Conservation (phyloP, 257 asterid genomes). For the Solanum clarkiae region DNA sequence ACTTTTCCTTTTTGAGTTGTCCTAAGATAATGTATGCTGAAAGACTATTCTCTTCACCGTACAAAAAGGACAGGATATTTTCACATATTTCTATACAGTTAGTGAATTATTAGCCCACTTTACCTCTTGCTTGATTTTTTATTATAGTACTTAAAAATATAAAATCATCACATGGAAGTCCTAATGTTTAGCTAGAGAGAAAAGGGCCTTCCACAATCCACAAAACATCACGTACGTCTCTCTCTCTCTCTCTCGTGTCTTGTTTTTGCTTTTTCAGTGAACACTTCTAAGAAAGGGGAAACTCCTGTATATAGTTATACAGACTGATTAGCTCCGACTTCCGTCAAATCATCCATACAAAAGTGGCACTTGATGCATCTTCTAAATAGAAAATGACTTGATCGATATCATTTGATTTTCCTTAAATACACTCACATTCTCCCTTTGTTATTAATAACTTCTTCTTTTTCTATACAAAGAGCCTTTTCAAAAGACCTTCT, state of each 20-base stretch:
- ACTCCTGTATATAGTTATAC: neutral
- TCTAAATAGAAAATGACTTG: neutral
- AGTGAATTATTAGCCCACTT: neutral
- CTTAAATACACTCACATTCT: neutral
- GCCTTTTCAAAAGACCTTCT: neutral
- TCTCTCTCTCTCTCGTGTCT: neutral
- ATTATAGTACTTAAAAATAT: neutral
- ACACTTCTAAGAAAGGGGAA: neutral
- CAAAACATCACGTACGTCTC: neutral
- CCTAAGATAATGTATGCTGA: neutral
- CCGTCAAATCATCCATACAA: neutral
- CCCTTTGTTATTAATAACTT: neutral
- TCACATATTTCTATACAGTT: neutral
- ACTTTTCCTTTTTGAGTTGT: neutral
- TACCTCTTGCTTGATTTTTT: neutral
- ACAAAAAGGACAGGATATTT: neutral
- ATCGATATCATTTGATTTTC: neutral
- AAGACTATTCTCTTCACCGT: neutral
- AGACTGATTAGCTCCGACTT: neutral
- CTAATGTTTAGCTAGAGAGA: neutral
- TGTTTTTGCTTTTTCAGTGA: neutral
- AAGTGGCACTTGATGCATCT: neutral
- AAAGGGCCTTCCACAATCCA: neutral
- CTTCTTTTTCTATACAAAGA: neutral
- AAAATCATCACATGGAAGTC: neutral